phyloP scores from a whole-genome alignment of 129 eudicot genomes.

The Scalesia atractyloides region DNA sequence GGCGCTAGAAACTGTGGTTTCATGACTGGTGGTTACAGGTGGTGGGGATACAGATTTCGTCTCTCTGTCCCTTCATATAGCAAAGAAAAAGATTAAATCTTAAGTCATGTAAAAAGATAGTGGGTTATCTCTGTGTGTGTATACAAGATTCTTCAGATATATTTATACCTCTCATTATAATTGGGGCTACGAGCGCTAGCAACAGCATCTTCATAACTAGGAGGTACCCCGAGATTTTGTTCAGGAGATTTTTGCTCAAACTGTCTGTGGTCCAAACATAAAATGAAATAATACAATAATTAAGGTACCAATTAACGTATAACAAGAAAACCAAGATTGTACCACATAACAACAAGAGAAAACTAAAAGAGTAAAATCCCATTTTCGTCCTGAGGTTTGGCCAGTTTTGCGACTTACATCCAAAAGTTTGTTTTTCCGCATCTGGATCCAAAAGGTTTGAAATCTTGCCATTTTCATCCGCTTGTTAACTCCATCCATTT shows the following conservation, averaged over 20 bases:
- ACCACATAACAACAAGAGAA: neutral
- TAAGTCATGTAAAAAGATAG: neutral
- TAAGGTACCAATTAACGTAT: neutral
- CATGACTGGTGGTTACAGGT: constrained; percentile 44
- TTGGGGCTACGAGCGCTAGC: constrained; percentile 66
- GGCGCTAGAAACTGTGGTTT: constrained; percentile 33
- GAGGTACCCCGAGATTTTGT: constrained; percentile 66
- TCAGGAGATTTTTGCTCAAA: constrained; percentile 69
- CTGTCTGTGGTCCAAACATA: constrained; percentile 33
- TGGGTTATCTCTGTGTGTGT: neutral
- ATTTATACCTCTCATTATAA: constrained; percentile 61
- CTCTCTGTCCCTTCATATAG: constrained; percentile 64
- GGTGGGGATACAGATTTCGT: constrained; percentile 60
- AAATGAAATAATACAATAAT: neutral
- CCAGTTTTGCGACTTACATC: no score
- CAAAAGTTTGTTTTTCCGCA: no score
- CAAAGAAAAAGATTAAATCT: constrained; percentile 7
- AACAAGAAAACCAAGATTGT: neutral
- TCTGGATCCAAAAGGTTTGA: no score
- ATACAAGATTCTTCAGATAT: neutral
- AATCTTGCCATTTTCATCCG: no score
- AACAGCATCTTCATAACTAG: constrained; percentile 87
- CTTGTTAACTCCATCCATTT: no score
- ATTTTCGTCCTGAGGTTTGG: no score
- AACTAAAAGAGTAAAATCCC: no score